phyloP scores from a whole-genome alignment of 208 protist species.

The Leishmania braziliensis region DNA sequence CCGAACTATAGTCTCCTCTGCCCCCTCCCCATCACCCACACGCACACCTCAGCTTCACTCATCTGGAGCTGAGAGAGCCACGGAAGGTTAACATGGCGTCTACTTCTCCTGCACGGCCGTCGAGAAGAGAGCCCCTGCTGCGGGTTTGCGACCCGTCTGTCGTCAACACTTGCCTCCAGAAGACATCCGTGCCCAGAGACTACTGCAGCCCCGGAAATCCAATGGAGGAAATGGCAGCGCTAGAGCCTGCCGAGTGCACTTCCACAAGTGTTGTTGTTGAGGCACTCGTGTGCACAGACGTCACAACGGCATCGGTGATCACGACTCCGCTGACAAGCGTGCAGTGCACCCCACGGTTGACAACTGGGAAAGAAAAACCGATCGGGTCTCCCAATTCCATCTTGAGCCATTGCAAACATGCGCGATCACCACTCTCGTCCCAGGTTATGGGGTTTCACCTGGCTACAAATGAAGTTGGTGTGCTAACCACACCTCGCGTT shows the following conservation, averaged over 20 bases:
- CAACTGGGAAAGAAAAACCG: neutral
- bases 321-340: conserved; percentile 3
- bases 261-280: neutral
- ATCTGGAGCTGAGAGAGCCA: neutral
- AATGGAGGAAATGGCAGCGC: neutral
- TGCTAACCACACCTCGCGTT: neutral
- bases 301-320: neutral
- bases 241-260: neutral
- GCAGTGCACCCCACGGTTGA: neutral
- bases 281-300: neutral
- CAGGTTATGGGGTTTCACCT: neutral
- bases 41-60: neutral
- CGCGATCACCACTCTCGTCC: conserved; percentile 13
- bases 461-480: neutral
- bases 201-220: neutral
- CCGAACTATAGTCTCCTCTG: neutral
- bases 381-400: neutral
- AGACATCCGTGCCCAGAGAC: neutral
- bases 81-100: conserved; percentile 1
- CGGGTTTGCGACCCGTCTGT: conserved; percentile 14
- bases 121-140: conserved; percentile 10
- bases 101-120: neutral
- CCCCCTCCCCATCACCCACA: neutral
- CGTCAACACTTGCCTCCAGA: conserved; percentile 1
- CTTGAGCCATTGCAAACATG: neutral